Evolutionary conservation across 768 basidiomycete species (phyloP), one percentile per base, ranked within the genome.

Genomic region (Rhizopogon vesiculosus): DNA sequence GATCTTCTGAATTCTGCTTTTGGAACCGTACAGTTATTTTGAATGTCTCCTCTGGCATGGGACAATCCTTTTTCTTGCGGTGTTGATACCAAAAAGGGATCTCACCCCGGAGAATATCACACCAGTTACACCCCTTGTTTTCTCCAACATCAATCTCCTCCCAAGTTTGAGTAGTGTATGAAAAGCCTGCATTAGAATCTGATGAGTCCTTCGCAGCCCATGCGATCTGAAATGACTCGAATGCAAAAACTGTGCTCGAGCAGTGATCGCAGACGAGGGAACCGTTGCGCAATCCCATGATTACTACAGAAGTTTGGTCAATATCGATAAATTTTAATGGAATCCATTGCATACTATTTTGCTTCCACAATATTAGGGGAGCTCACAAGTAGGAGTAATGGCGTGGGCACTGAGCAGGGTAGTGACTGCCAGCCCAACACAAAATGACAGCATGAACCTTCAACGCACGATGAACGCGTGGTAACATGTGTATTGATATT

Each of bases 91-190:
- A 19, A 25, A 28, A 2, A 35, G 48, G 48, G 29, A 54, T 54
- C 25, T 54, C 43, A 9, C 43, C 53, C 38, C 25, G 22, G 9
- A 54, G 42, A 19, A 54, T 39, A 35, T 44, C 45, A 29, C 53
- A 54, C 44, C 42, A 49, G 15, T 33, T 54, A 19, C 53, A 54
- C 16, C 42, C 53, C 8, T 41, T 25, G 4, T 54, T 38, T 33
- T 54, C 53, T 15, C 45, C 45, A 8, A 40, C 31, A 9, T 45
- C 53, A 8, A 54, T 54, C 45, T 50, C 45, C 33, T 54, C 29
- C 53, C 53, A 54, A 33, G 31, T 54, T 54, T 48, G 53, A 7
- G 53, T 54, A 9, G 16, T 39, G 22, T 54, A 54, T n/a, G 53
- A 51, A 31, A 45, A 35, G 33, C 53, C 53, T 18, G 31, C 28